Percentiles rank a stretch among this genome's conserved stretches.
These are phyloP conservation scores for Collybia mongolica DNA, from an alignment of 768 basidiomycete genomes.

Conservation along the genomic window DNA sequence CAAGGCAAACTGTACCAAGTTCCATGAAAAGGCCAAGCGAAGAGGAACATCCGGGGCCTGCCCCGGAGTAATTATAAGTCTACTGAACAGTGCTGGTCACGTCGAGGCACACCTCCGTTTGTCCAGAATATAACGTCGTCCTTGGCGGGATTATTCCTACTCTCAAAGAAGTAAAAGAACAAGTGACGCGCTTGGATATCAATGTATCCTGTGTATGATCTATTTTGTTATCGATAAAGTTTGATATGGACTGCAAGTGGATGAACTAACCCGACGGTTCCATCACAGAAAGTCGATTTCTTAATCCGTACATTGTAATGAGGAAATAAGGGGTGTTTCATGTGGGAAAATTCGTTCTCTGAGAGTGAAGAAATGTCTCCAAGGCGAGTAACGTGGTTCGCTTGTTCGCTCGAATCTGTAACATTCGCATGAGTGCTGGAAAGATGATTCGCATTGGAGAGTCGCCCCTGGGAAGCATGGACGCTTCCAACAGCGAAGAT, in stretches of 20 bases:
- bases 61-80: too few relatives aligned
- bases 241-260: neutral
- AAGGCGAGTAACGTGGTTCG: neutral
- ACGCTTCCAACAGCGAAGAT: too few relatives aligned
- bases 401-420: too few relatives aligned
- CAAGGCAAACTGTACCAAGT: constrained; percentile 45
- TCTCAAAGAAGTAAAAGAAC: constrained; percentile 47
- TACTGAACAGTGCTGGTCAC: too few relatives aligned
- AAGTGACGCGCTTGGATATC: constrained; percentile 46
- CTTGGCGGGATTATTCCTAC: neutral
- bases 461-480: too few relatives aligned
- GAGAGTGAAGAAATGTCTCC: constrained; percentile 9
- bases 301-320: constrained; percentile 40
- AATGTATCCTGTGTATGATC: constrained; percentile 45
- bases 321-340: constrained; percentile 45
- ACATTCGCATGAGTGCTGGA: too few relatives aligned
- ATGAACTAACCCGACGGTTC: constrained; percentile 31
- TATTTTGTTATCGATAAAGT: constrained; percentile 9
- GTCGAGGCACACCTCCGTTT: neutral
- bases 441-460: too few relatives aligned
- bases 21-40: constrained; percentile 73
- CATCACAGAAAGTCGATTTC: constrained; percentile 36
- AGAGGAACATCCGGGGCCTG: constrained; percentile 36
- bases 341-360: constrained; percentile 29
- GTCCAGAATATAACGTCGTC: constrained; percentile 3